Percentiles rank a stretch among this genome's conserved stretches.
These are phyloP conservation scores for Diaporthe longicolla DNA, from an alignment of 2,329 filamentous ascomycete genomes.

Conservation along the genomic window DNA sequence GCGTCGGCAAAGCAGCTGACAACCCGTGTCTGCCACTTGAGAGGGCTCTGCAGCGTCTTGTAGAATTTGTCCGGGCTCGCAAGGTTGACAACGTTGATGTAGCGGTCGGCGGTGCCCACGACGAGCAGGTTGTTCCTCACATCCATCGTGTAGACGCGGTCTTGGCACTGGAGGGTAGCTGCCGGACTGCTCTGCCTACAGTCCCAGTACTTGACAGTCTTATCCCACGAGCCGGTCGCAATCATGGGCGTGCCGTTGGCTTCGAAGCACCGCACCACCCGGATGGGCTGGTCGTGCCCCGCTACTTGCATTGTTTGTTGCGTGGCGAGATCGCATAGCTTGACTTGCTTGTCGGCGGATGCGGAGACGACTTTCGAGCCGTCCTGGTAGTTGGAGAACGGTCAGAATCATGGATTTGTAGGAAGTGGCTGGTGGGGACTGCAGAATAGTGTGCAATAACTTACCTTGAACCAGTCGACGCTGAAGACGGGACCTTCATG, in stretches of 20 bases:
- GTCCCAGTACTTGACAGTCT: conserved; percentile 93
- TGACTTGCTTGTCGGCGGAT: conserved; percentile 91
- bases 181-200: conserved; percentile 76
- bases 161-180: conserved; percentile 76
- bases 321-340: conserved; percentile 84
- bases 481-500: conserved; percentile 88
- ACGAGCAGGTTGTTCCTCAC: conserved; percentile 90
- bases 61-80: conserved; percentile 88
- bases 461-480: conserved; percentile 89
- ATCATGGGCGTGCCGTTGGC: conserved; percentile 81
- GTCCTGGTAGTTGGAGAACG: conserved; percentile 71
- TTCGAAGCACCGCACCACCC: conserved; percentile 83
- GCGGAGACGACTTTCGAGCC: conserved; percentile 89
- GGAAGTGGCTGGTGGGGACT: background rate
- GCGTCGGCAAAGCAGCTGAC: conserved; percentile 96
- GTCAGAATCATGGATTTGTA: conserved; percentile 22
- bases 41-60: conserved; percentile 94
- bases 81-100: conserved; percentile 95
- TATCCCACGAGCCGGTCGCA: conserved; percentile 93
- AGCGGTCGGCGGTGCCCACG: conserved; percentile 92
- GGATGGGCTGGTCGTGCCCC: conserved; percentile 87
- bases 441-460: conserved; percentile 47
- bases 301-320: conserved; percentile 81
- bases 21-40: conserved; percentile 98
- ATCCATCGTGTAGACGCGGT: conserved; percentile 92